Percentiles rank a stretch among this genome's conserved stretches.
These are phyloP conservation scores for Sherardia arvensis DNA, from an alignment of 257 asterid genomes.

Conservation along the genomic window DNA sequence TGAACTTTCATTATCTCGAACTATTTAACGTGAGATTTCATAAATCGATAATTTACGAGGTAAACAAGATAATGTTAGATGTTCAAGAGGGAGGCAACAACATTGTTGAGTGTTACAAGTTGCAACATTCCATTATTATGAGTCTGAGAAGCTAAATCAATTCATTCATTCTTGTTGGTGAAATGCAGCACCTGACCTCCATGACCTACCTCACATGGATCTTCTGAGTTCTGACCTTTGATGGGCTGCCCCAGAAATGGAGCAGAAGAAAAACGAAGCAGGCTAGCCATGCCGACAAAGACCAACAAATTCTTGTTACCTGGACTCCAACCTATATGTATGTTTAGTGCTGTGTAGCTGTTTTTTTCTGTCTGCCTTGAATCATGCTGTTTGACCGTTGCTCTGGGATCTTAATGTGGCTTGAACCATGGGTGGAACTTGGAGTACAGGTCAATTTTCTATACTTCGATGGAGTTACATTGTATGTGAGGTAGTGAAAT, in stretches of 20 bases:
- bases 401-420: not conserved
- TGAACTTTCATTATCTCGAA: no score
- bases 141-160: not conserved
- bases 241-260: not conserved
- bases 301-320: not conserved
- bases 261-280: not conserved
- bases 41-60: no score
- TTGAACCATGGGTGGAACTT: not conserved
- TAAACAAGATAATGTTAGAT: no score
- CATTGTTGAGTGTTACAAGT: not conserved
- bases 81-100: no score
- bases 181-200: not conserved
- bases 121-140: not conserved
- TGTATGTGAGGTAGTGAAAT: no score
- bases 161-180: constrained; percentile 1
- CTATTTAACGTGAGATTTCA: no score
- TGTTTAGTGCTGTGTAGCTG: not conserved
- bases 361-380: not conserved
- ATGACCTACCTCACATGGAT: constrained; percentile 1
- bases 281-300: constrained; percentile 3
- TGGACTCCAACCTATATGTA: not conserved
- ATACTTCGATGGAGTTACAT: not conserved
- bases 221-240: not conserved
- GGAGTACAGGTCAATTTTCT: not conserved
- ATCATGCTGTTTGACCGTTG: not conserved